Evolutionary conservation across 2,329 filamentous ascomycete species (phyloP), one percentile per base, ranked within the genome.

Genomic region (Acarospora socialis): DNA sequence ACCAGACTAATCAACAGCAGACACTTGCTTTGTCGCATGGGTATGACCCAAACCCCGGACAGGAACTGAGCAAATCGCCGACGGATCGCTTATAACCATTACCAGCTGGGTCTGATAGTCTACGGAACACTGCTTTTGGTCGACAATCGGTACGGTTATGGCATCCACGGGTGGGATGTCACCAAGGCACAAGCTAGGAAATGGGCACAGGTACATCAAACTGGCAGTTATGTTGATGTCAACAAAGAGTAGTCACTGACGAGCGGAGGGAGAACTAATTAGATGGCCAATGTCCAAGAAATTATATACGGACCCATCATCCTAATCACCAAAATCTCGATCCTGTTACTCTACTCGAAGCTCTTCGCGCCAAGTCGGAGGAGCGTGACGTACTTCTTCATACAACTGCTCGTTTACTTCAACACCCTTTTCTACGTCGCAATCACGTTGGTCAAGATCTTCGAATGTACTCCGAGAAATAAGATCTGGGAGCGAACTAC

Each of bases 291-390:
- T 16, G 36, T 36, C n/a, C 40, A 36, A 9, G 42, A 50, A 25
- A 44, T 52, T 9, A 22, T 45, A 17, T 52, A 51, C 26, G 44
- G 43, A 4, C 45, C 46, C 10, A 21, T 48, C 12, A 48, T 52
- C 7, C 49, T 45, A 30, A 28, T 49, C 30, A 46, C 47, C 7
- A 52, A 51, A 18, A 15, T 50, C 10, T 48, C 47, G 2, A 45
- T 52, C 13, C 37, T 52, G 4, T 42, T 50, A 4, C 38, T 48
- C 2, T 51, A 47, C 28, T 34, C 46, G 12, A 42, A 44, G 1
- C 35, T 49, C 7, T 51, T 52, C 31, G 39, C 41, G 4, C 43
- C 46, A 7, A 28, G 36, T 12, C 18, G 30, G 18, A 38, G 28
- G 15, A 40, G 38, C 26, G 38, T 26, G 22, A 48, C 42, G 3